phyloP scores from a whole-genome alignment of 2,329 filamentous ascomycete species.

The Verticillium nubilum region DNA sequence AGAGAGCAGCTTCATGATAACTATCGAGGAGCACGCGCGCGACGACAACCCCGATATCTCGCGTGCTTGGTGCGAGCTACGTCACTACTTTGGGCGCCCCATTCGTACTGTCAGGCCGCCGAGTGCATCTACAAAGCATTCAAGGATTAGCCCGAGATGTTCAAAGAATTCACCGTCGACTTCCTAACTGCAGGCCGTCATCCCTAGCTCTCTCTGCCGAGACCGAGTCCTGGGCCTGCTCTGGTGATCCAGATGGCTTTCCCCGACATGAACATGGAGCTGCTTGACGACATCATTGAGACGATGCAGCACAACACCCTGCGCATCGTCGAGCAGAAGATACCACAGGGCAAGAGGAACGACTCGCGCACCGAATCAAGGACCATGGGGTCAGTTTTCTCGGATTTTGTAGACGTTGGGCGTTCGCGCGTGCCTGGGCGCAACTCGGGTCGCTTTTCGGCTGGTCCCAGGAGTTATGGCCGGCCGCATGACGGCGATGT shows the following conservation, averaged over 20 bases:
- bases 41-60: background rate
- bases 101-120: conserved; percentile 14
- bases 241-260: conserved; percentile 15
- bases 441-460: too few species aligned
- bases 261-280: background rate
- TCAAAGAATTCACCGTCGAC: conserved; percentile 21
- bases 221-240: background rate
- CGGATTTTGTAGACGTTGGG: too few species aligned
- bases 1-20: background rate
- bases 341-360: background rate
- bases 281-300: conserved; percentile 1
- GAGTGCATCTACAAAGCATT: conserved; percentile 15
- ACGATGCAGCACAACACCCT: background rate
- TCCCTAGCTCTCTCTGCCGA: conserved; percentile 6
- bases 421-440: too few species aligned
- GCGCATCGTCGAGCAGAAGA: background rate
- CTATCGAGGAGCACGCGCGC: background rate
- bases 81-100: conserved; percentile 19
- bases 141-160: conserved; percentile 22
- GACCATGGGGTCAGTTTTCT: background rate
- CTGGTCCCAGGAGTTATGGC: too few species aligned
- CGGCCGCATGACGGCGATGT: too few species aligned
- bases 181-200: conserved; percentile 17
- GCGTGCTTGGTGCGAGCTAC: conserved; percentile 20
- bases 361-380: background rate